Evolutionary conservation across 2,329 filamentous ascomycete species (phyloP).

Genomic region (Sclerotinia spermophila): DNA sequence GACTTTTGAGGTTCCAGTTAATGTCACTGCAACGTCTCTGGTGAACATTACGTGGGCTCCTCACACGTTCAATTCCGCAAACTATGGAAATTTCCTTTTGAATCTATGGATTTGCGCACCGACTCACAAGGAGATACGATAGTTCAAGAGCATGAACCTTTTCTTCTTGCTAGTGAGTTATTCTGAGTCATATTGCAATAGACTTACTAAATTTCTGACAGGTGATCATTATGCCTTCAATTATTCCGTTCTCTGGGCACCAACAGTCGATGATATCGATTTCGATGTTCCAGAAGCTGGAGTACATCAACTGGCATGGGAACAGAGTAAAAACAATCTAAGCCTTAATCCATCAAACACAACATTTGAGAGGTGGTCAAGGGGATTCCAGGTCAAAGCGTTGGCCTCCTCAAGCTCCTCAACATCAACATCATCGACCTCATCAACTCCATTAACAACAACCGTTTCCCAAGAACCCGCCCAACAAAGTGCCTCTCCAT

Average conservation of each 20-base stretch:
- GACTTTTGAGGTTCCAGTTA: slow-evolving; percentile 1
- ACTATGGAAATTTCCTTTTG: slow-evolving; percentile 2
- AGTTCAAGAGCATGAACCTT: background rate
- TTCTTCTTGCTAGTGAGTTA: slow-evolving; percentile 2
- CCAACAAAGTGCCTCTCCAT: background rate
- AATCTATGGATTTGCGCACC: slow-evolving; percentile 7
- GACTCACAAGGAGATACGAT: background rate
- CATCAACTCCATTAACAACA: background rate
- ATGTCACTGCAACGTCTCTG: background rate
- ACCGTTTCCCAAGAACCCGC: background rate
- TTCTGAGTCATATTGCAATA: background rate
- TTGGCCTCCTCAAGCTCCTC: background rate
- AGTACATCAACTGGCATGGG: background rate
- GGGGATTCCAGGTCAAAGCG: background rate
- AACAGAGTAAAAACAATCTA: background rate
- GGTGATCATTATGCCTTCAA: background rate
- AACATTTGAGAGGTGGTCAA: background rate
- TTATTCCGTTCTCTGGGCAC: background rate
- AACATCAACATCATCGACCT: background rate
- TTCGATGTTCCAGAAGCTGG: background rate
- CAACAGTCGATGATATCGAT: slow-evolving; percentile 2
- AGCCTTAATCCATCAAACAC: background rate
- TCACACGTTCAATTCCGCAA: background rate
- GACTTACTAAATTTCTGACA: background rate
- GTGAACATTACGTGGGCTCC: background rate